Evolutionary conservation across 148 eudicot genomes (phyloP).

Genomic region (Bassia scoparia): DNA sequence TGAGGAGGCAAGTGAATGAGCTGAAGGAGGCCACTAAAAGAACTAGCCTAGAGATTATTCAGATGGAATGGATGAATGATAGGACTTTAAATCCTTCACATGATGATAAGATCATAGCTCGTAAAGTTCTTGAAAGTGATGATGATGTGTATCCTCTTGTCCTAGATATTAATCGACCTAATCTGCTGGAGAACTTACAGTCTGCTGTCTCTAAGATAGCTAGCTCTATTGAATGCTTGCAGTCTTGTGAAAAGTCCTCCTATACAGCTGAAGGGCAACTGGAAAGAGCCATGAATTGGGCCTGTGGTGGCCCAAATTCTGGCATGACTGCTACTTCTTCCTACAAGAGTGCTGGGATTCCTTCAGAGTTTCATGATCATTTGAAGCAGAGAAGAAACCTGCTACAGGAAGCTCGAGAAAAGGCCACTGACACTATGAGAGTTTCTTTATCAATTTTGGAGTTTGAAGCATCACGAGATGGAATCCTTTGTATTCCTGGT

Average conservation of each 20-base stretch:
- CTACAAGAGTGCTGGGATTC: slow-evolving; percentile 61
- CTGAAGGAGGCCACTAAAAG: slow-evolving; percentile 65
- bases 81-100: slow-evolving; percentile 48
- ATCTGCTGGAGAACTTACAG: slow-evolving; percentile 63
- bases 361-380: slow-evolving; percentile 89
- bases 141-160: slow-evolving; percentile 56
- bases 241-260: slow-evolving; percentile 81
- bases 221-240: slow-evolving; percentile 65
- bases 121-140: slow-evolving; percentile 53
- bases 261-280: slow-evolving; percentile 88
- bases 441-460: slow-evolving; percentile 69
- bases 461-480: slow-evolving; percentile 97
- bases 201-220: slow-evolving; percentile 66
- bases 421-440: slow-evolving; percentile 67
- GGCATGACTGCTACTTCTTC: slow-evolving; percentile 40
- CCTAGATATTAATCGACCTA: slow-evolving; percentile 64
- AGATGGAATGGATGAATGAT: slow-evolving; percentile 89
- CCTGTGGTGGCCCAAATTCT: slow-evolving; percentile 82
- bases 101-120: slow-evolving; percentile 57
- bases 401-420: slow-evolving; percentile 64
- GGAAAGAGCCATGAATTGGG: slow-evolving; percentile 99
- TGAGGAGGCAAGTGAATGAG: slow-evolving; percentile 66
- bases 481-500: slow-evolving; percentile 50
- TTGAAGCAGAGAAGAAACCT: slow-evolving; percentile 62
- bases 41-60: slow-evolving; percentile 74